These are phyloP conservation scores for Candida freyschussii DNA, from an alignment of 1,139 yeast species.

Conservation along the genomic window DNA sequence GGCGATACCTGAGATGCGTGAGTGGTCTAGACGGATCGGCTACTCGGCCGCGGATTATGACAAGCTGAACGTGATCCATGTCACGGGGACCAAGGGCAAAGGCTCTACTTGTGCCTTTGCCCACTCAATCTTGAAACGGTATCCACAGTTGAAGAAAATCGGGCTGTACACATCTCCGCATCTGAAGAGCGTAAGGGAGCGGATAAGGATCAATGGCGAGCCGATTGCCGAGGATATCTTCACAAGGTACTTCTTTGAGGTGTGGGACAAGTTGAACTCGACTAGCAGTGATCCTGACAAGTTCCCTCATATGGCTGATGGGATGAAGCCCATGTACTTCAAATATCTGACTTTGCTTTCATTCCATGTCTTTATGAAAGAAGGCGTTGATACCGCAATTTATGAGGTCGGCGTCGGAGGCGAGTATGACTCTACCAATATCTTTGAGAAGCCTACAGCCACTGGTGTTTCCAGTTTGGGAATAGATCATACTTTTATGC, in stretches of 20 bases:
- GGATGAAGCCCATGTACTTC: conserved; percentile 87
- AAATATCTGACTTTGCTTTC: conserved; percentile 84
- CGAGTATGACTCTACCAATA: conserved; percentile 90
- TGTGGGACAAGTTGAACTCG: conserved; percentile 74
- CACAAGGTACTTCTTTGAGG: conserved; percentile 86
- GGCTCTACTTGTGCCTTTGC: conserved; percentile 97
- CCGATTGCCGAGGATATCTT: conserved; percentile 80
- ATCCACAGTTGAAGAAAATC: conserved; percentile 46
- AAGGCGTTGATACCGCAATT: conserved; percentile 87
- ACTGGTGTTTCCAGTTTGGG: conserved; percentile 88
- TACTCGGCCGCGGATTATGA: conserved; percentile 68
- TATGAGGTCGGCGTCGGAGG: conserved; percentile 99
- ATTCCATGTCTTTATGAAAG: conserved; percentile 83
- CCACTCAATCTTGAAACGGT: conserved; percentile 71
- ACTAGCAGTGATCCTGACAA: conserved; percentile 50
- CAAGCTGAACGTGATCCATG: conserved; percentile 74
- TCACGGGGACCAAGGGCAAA: conserved; percentile 98
- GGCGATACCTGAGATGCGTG: conserved; percentile 82
- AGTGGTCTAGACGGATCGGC: conserved; percentile 86
- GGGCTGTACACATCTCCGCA: conserved; percentile 97
- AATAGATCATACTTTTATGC: conserved; percentile 85
- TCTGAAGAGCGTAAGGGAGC: conserved; percentile 84
- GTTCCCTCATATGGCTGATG: conserved; percentile 72
- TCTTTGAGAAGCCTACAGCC: conserved; percentile 72
- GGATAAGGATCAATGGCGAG: conserved; percentile 81